Evolutionary conservation across 176 grass and related monocot species (phyloP).

Genomic region (Puccinellia tenuiflora): DNA sequence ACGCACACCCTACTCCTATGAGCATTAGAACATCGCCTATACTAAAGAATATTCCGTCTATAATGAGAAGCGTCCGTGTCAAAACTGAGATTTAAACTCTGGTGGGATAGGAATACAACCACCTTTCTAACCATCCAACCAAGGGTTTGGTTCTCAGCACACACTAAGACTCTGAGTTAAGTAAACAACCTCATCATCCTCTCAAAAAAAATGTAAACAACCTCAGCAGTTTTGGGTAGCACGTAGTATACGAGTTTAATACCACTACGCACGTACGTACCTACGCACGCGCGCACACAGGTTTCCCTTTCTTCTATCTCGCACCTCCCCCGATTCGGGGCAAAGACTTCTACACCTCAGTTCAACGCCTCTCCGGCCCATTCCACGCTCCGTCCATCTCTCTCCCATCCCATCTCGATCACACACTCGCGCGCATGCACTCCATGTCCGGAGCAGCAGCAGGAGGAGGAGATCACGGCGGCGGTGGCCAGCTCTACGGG

Average conservation of each 20-base stretch:
- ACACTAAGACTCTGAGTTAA: too few relatives aligned
- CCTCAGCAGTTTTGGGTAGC: neutral
- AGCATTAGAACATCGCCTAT: too few relatives aligned
- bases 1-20: too few relatives aligned
- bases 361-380: constrained; percentile 18
- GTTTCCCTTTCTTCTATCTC: neutral
- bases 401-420: neutral
- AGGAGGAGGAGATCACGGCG: neutral
- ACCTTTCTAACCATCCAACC: too few relatives aligned
- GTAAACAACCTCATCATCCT: too few relatives aligned
- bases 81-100: too few relatives aligned
- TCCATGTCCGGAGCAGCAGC: constrained; percentile 9
- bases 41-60: too few relatives aligned
- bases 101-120: too few relatives aligned
- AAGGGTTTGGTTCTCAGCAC: too few relatives aligned
- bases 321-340: neutral
- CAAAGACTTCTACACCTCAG: neutral
- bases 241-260: neutral
- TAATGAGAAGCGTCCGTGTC: too few relatives aligned
- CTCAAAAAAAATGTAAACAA: too few relatives aligned
- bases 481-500: neutral
- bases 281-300: neutral
- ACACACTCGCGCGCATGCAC: neutral
- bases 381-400: neutral
- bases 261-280: too few relatives aligned